phyloP scores from a whole-genome alignment of 176 grass and related monocot species.

The Bolboschoenus planiculmis region DNA sequence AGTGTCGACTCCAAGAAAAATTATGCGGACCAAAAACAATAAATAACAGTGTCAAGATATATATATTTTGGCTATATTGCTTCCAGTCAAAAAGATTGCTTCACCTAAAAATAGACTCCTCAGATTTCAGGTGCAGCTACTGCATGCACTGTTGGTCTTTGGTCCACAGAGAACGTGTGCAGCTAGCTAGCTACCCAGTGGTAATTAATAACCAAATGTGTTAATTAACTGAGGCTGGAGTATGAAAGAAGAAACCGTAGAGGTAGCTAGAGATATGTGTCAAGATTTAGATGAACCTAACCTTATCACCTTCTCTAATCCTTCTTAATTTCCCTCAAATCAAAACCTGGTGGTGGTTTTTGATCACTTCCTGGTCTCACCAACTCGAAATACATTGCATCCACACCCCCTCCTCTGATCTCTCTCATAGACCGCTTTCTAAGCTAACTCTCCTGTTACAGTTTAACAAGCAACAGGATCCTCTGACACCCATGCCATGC shows the following conservation, averaged over 20 bases:
- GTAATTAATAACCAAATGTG: not conserved
- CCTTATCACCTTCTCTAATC: slow-evolving; percentile 10
- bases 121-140: slow-evolving; percentile 6
- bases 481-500: not conserved
- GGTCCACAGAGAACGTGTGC: slow-evolving; percentile 9
- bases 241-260: slow-evolving; percentile 3
- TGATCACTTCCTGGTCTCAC: slow-evolving; percentile 1
- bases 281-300: slow-evolving; percentile 23
- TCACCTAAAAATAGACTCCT: slow-evolving; percentile 13
- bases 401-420: not conserved
- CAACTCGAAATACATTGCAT: slow-evolving; percentile 10
- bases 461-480: not conserved
- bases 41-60: not conserved
- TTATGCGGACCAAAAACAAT: not conserved
- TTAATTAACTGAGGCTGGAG: slow-evolving; percentile 8
- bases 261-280: slow-evolving; percentile 1
- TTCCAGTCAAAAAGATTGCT: not conserved
- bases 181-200: not conserved
- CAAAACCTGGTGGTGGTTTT: not conserved
- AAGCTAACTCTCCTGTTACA: slow-evolving; percentile 19
- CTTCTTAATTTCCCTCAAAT: not conserved
- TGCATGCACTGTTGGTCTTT: not conserved
- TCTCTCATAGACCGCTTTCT: slow-evolving; percentile 4
- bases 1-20: not conserved
- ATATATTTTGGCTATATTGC: not conserved